A percentile compares a stretch with the other conserved stretches of the same genome.
phyloP scores from a whole-genome alignment of 1,284 basidiomycete genomes.

The Termitomyces sp. region DNA sequence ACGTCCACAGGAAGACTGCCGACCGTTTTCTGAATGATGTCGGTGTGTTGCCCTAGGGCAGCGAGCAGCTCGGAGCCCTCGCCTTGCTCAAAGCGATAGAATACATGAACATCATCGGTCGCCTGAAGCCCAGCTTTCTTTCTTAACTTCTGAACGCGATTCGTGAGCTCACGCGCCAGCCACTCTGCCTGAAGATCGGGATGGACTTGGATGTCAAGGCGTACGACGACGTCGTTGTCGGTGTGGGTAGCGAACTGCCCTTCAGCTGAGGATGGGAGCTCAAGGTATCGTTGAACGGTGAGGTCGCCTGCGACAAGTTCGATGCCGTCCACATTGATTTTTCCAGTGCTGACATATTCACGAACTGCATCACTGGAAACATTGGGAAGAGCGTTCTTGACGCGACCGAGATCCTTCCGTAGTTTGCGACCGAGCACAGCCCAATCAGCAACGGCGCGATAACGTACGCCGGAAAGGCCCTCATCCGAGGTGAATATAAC shows the following conservation, averaged over 20 bases:
- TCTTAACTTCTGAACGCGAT: slow-evolving; percentile 92
- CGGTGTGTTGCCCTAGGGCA: slow-evolving; percentile 70
- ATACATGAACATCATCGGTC: slow-evolving; percentile 91
- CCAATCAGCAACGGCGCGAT: slow-evolving; percentile 94
- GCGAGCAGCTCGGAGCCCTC: slow-evolving; percentile 60
- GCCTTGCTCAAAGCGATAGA: slow-evolving; percentile 78
- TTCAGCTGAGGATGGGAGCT: slow-evolving; percentile 58
- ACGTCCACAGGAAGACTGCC: slow-evolving; percentile 67
- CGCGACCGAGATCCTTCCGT: slow-evolving; percentile 87
- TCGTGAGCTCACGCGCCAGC: slow-evolving; percentile 86
- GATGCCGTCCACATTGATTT: slow-evolving; percentile 86
- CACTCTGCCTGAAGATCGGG: slow-evolving; percentile 87
- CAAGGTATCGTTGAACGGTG: slow-evolving; percentile 87
- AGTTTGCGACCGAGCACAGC: slow-evolving; percentile 91
- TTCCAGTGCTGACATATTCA: slow-evolving; percentile 70
- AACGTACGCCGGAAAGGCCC: slow-evolving; percentile 80
- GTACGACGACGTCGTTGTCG: slow-evolving; percentile 91
- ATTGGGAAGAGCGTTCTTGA: slow-evolving; percentile 83
- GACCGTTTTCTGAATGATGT: slow-evolving; percentile 75
- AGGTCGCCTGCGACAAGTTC: slow-evolving; percentile 88
- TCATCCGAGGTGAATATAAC: slow-evolving; percentile 90
- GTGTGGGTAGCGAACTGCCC: slow-evolving; percentile 81
- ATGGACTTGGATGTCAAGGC: slow-evolving; percentile 86
- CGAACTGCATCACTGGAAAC: slow-evolving; percentile 85
- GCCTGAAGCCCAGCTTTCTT: slow-evolving; percentile 95